Evolutionary conservation across 257 asterid species (phyloP).

Genomic region (Ocimum tenuiflorum): DNA sequence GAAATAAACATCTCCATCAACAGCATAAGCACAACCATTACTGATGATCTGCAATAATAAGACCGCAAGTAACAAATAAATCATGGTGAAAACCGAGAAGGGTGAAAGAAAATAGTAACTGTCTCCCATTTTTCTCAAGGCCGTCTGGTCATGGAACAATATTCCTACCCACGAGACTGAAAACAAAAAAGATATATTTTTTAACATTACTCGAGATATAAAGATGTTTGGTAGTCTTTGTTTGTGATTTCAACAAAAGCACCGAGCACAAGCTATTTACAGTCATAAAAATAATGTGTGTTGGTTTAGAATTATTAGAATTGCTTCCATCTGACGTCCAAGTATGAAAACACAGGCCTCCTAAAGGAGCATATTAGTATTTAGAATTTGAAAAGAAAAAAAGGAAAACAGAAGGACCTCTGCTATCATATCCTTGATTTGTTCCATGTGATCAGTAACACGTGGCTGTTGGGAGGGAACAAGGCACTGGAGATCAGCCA

Average conservation of each 20-base stretch:
- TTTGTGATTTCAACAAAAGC: too few relatives aligned
- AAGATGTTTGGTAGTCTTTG: background rate
- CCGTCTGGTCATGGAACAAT: background rate
- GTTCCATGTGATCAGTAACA: conserved; percentile 50
- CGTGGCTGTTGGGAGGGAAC: conserved; percentile 72
- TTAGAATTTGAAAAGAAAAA: background rate
- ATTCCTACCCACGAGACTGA: background rate
- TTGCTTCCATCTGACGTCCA: background rate
- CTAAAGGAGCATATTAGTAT: background rate
- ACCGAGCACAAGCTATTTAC: too few relatives aligned
- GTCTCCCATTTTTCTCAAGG: background rate
- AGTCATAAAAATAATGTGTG: background rate
- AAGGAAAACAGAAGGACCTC: conserved; percentile 33
- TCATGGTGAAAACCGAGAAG: background rate
- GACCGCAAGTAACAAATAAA: background rate
- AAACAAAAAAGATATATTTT: background rate
- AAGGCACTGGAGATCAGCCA: conserved; percentile 83
- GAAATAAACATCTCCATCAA: conserved; percentile 70
- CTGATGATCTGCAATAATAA: conserved; percentile 43
- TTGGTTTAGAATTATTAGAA: background rate
- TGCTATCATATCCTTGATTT: conserved; percentile 68
- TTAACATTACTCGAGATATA: background rate
- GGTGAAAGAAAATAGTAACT: background rate
- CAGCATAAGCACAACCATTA: conserved; percentile 59
- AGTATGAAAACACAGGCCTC: background rate